phyloP scores from a whole-genome alignment of 371 early-diverging fungal species.

The Fennellomyces sp. region DNA sequence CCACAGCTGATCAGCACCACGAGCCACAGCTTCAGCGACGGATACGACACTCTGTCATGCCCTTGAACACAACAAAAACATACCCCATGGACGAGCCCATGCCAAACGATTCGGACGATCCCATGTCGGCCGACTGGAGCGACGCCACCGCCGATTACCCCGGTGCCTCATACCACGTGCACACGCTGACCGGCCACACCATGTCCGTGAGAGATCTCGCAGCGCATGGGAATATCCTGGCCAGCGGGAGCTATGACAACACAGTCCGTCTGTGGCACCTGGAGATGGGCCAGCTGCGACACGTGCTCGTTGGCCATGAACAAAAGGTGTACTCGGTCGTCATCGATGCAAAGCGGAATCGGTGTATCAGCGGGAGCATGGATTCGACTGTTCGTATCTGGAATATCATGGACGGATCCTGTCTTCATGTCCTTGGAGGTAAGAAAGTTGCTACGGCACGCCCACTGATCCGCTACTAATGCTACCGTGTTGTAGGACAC shows the following conservation, averaged over 20 bases:
- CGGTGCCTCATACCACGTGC: constrained; percentile 56
- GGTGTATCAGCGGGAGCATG: constrained; percentile 92
- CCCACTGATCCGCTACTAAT: too few relatives aligned
- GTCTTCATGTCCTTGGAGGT: constrained; percentile 52
- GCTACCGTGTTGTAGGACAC: too few relatives aligned
- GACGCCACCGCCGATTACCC: background rate
- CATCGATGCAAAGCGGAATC: constrained; percentile 72
- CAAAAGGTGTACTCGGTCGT: constrained; percentile 92
- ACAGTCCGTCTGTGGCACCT: constrained; percentile 94
- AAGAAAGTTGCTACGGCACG: too few relatives aligned
- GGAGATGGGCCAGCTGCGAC: constrained; percentile 61
- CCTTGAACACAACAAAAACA: background rate
- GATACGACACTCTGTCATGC: background rate
- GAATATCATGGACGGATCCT: constrained; percentile 78
- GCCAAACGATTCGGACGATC: background rate
- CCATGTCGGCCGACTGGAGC: background rate
- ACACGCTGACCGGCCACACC: constrained; percentile 82
- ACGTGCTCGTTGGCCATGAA: constrained; percentile 76
- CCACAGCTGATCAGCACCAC: constrained; percentile 60
- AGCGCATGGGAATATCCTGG: constrained; percentile 79
- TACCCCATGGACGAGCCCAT: background rate
- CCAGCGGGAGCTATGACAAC: constrained; percentile 94
- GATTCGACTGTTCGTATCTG: constrained; percentile 94
- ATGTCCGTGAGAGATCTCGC: constrained; percentile 93
- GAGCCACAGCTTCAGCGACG: constrained; percentile 36